A percentile compares a stretch with the other conserved stretches of the same genome.
Evolutionary conservation across 257 asterid species (phyloP).

Genomic region (Nemophila menziesii): DNA sequence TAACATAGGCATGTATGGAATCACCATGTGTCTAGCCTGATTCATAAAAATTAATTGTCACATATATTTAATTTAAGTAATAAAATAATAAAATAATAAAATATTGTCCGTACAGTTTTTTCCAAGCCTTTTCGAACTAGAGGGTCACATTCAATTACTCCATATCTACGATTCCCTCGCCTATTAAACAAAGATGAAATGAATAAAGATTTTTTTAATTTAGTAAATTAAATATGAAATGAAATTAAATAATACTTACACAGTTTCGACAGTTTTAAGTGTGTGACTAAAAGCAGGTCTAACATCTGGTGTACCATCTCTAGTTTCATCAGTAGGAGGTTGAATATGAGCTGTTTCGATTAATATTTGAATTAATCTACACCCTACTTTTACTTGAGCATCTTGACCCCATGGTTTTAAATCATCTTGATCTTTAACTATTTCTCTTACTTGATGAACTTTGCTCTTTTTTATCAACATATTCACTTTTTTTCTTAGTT

Average conservation of each 20-base stretch:
- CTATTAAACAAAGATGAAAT: slow-evolving; percentile 19
- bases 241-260: slow-evolving; percentile 36
- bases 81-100: not conserved
- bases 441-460: slow-evolving; percentile 47
- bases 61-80: not conserved
- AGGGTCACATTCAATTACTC: slow-evolving; percentile 94
- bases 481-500: slow-evolving; percentile 53
- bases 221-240: slow-evolving; percentile 3
- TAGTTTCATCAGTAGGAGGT: slow-evolving; percentile 60
- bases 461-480: slow-evolving; percentile 70
- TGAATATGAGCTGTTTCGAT: slow-evolving; percentile 80
- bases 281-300: slow-evolving; percentile 89
- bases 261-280: slow-evolving; percentile 55
- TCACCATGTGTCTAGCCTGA: slow-evolving; percentile 98
- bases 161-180: slow-evolving; percentile 68
- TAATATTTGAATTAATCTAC: slow-evolving; percentile 79
- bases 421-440: slow-evolving; percentile 57
- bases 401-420: slow-evolving; percentile 83
- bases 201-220: not conserved
- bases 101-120: slow-evolving; percentile 53
- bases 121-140: slow-evolving; percentile 87
- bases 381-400: slow-evolving; percentile 79
- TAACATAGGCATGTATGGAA: slow-evolving; percentile 98
- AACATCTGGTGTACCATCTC: slow-evolving; percentile 71
- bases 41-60: slow-evolving; percentile 11